A percentile compares a stretch with the other conserved stretches of the same genome.
phyloP scores from a whole-genome alignment of 2,329 filamentous ascomycete genomes.

The Bisporella sp. region DNA sequence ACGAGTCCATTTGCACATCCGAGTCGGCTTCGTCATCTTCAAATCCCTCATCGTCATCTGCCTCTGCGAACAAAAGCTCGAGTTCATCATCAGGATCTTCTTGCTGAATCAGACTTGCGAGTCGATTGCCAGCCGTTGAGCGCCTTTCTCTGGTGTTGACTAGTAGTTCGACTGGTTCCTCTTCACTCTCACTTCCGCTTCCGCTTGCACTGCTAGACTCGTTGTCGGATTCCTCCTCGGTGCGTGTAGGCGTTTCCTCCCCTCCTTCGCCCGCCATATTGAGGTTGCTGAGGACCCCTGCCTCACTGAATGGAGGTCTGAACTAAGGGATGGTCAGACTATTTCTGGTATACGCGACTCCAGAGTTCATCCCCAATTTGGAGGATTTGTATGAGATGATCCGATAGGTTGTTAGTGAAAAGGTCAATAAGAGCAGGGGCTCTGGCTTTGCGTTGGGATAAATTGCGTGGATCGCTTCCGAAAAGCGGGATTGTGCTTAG shows the following conservation, averaged over 20 bases:
- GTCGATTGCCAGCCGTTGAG: slow-evolving; percentile 76
- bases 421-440: no score
- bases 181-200: slow-evolving; percentile 10
- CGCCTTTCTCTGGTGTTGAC: slow-evolving; percentile 68
- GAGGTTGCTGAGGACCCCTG: background rate
- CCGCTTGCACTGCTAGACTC: slow-evolving; percentile 10
- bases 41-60: slow-evolving; percentile 63
- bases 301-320: no score
- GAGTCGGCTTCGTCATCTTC: slow-evolving; percentile 61
- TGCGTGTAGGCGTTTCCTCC: slow-evolving; percentile 13
- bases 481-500: no score
- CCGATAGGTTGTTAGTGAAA: no score
- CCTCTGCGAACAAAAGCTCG: slow-evolving; percentile 70
- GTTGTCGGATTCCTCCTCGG: slow-evolving; percentile 13
- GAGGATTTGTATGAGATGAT: no score
- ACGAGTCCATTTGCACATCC: slow-evolving; percentile 82
- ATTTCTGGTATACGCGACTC: background rate
- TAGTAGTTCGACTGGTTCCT: slow-evolving; percentile 53
- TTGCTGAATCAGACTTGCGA: slow-evolving; percentile 70
- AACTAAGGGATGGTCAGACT: background rate
- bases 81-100: slow-evolving; percentile 57
- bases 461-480: no score
- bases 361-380: no score
- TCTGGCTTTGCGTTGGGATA: no score
- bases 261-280: slow-evolving; percentile 11